Conservation (phyloP, 768 basidiomycete genomes). For the Psilocybe tampanensis region DNA sequence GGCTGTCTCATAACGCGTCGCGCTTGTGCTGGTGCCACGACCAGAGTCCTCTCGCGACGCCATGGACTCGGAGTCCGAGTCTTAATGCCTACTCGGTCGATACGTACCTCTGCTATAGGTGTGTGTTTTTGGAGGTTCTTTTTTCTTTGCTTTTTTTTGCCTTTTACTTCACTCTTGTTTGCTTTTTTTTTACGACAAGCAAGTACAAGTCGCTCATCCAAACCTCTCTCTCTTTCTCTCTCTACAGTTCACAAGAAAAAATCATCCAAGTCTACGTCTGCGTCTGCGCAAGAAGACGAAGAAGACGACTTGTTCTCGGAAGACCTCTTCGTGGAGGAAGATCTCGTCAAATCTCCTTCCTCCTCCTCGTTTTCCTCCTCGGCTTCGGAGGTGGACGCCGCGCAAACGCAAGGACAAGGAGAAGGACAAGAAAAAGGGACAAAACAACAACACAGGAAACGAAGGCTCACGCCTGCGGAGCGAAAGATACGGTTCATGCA, state of each 20-base stretch:
- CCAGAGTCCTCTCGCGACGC: no score
- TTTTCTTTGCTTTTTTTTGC: constrained; percentile 1
- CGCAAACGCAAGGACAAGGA: neutral
- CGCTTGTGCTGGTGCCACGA: no score
- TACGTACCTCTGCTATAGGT: constrained; percentile 26
- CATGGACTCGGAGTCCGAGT: no score
- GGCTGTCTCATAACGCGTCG: no score
- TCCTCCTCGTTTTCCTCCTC: neutral
- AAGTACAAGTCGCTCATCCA: no score
- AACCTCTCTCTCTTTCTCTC: no score
- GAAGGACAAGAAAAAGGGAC: neutral
- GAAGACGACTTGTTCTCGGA: constrained; percentile 35
- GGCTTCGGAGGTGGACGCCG: constrained; percentile 3
- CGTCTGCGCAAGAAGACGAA: constrained; percentile 8
- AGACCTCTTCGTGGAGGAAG: constrained; percentile 21
- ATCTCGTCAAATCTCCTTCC: constrained; percentile 18
- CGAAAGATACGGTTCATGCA: constrained; percentile 35
- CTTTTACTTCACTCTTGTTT: no score
- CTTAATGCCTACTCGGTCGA: neutral
- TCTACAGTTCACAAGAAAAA: constrained; percentile 34
- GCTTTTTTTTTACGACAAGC: no score
- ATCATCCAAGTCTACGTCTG: constrained; percentile 23
- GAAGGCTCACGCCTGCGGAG: constrained; percentile 30
- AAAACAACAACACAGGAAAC: neutral
- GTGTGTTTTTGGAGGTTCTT: no score